Conservation (phyloP, 2,329 filamentous ascomycete species). For the Monosporascus sp. region DNA sequence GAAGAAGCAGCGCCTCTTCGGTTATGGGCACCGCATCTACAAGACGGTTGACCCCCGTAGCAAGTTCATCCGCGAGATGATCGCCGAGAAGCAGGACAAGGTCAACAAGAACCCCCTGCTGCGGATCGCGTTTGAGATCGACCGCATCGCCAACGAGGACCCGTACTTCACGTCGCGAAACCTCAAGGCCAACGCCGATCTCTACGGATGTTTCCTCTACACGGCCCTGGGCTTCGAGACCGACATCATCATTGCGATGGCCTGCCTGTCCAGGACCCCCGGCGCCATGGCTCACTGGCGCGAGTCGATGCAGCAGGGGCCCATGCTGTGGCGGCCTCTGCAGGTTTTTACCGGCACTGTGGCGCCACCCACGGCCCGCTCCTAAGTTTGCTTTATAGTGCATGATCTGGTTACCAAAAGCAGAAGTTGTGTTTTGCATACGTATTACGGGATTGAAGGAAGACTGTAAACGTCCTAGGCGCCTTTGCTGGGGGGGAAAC, state of each 20-base stretch:
- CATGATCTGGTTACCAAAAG: neutral
- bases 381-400: neutral
- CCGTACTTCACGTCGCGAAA: slow-evolving; percentile 31
- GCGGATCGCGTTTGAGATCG: slow-evolving; percentile 32
- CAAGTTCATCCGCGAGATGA: slow-evolving; percentile 23
- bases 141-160: slow-evolving; percentile 29
- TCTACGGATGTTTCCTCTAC: slow-evolving; percentile 39
- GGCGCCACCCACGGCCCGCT: neutral
- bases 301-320: slow-evolving; percentile 10
- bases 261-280: slow-evolving; percentile 18
- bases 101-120: slow-evolving; percentile 27
- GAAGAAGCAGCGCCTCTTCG: slow-evolving; percentile 36
- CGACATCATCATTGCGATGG: slow-evolving; percentile 25
- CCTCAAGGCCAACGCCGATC: slow-evolving; percentile 38
- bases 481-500: neutral
- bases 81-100: slow-evolving; percentile 14
- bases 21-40: slow-evolving; percentile 36
- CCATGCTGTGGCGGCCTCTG: slow-evolving; percentile 1
- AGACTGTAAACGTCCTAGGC: neutral
- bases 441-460: neutral
- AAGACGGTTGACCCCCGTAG: slow-evolving; percentile 31
- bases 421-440: neutral
- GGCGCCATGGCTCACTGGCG: slow-evolving; percentile 27
- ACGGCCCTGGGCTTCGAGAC: slow-evolving; percentile 31
- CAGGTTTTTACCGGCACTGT: slow-evolving; percentile 1